Base-by-base conservation (phyloP, 2,329 filamentous ascomycete species). In the Xylaria sp. region DNA sequence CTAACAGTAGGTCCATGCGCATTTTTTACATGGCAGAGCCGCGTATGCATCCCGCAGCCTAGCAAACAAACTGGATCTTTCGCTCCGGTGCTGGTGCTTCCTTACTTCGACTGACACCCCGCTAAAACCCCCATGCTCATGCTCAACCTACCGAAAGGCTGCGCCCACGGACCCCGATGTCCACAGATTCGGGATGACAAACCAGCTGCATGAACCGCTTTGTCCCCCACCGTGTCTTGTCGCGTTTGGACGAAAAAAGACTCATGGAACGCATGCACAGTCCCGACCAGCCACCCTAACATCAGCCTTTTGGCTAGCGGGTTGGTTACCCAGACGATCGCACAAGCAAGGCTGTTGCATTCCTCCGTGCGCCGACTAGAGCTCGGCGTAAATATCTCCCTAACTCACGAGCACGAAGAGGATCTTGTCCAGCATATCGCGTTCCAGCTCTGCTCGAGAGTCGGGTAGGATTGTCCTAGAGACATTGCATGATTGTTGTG, bases 161-260 rank as follows among this genome's bases (percentile, higher is more conserved):
- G 65, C 65, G 65, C 65, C 63, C 34, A 65, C 56, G 32, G 61
- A 45, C 55, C 60, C 65, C 65, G 56, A 65, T 32, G 12, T 45
- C 50, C 52, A 25, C 13, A 57, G 41, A 60, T 9, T 36, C 28
- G 66, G 57, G 41, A 58, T 46, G 20, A 45, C 36, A 20, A 60
- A 12, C 56, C 57, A 34, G 57, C 48, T 43, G 60, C 56, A 36
- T 57, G 46, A 61, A 57, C 41, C 28, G 20, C 43, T 52, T 30
- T 30, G 18, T 25, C 48, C 48, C 57, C 62, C 58, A 57, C 32
- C 52, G n/a, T 60, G n/a, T 57, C 41, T 25, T 32, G 20, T 55
- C 46, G 20, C 43, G 36, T 56, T 43, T 39, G 18, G n/a, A 59
- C 28, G 12, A 56, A 57, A 56, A 57, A 52, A 25, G 36, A 25